These are phyloP conservation scores for Eimeria necatrix DNA, from an alignment of 169 alveolate species.

Conservation along the genomic window DNA sequence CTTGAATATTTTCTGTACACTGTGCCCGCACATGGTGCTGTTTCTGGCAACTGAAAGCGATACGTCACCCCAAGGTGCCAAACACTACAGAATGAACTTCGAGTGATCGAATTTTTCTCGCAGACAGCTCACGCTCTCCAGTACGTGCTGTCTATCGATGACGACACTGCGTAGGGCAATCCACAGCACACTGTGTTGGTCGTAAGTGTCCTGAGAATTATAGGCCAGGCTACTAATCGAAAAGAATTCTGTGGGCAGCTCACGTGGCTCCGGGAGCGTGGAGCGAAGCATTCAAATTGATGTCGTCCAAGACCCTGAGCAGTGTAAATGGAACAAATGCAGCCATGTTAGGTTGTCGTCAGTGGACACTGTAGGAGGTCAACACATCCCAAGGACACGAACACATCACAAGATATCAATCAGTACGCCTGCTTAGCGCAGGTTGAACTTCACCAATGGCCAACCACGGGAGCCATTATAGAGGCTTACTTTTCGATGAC, in stretches of 20 bases:
- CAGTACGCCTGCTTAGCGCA: no score
- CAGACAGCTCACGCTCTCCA: constrained; percentile 57
- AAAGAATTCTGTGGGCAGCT: neutral
- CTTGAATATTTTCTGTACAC: no score
- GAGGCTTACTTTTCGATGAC: constrained; percentile 88
- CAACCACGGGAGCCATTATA: no score
- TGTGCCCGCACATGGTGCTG: no score
- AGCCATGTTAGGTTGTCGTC: neutral
- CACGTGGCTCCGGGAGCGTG: constrained; percentile 74
- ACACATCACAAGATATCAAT: neutral
- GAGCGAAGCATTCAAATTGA: constrained; percentile 67
- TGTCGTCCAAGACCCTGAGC: constrained; percentile 75
- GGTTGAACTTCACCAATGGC: no score
- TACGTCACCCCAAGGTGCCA: no score
- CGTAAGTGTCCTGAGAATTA: no score
- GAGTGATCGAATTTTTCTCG: constrained; percentile 60
- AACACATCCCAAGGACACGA: neutral
- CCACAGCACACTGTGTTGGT: neutral
- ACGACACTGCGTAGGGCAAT: constrained; percentile 39
- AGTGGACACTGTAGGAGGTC: neutral
- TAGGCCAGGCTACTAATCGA: no score
- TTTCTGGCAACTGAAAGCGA: no score
- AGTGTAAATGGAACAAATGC: neutral
- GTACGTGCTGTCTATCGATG: constrained; percentile 64
- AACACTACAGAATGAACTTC: constrained; percentile 45